A percentile compares a stretch with the other conserved stretches of the same genome.
Evolutionary conservation across 306 rosid genomes (phyloP).

Genomic region (Lathyrus aphaca): DNA sequence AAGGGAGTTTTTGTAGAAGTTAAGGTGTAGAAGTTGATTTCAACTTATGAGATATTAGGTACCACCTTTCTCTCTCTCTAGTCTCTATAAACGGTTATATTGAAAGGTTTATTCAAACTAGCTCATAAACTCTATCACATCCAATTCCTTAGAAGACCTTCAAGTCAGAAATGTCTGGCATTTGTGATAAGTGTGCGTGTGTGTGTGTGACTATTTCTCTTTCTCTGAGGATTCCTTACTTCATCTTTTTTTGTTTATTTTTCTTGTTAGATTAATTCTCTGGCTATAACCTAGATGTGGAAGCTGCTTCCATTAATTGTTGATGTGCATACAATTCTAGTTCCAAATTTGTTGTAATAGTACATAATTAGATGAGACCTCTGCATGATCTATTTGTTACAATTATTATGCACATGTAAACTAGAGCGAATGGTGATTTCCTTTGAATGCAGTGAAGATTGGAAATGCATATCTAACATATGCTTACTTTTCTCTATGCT

Average conservation of each 20-base stretch:
- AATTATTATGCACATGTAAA: constrained; percentile 12
- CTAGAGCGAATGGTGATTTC: constrained; percentile 4
- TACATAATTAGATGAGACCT: constrained; percentile 9
- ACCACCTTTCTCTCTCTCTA: background rate
- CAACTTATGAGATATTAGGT: constrained; percentile 10
- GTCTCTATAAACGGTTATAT: background rate
- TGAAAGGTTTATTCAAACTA: constrained; percentile 1
- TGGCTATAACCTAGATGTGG: background rate
- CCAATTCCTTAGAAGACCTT: constrained; percentile 22
- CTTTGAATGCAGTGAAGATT: constrained; percentile 19
- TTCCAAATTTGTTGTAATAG: constrained; percentile 11
- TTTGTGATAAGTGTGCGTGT: background rate
- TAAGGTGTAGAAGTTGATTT: background rate
- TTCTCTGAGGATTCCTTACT: constrained; percentile 1
- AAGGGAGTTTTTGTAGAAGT: background rate
- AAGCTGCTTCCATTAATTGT: constrained; percentile 16
- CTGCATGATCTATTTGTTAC: constrained; percentile 27
- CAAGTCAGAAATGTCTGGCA: constrained; percentile 19
- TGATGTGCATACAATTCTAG: constrained; percentile 1
- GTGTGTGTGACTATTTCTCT: constrained; percentile 9
- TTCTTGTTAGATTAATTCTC: background rate
- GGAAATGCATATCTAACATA: constrained; percentile 15
- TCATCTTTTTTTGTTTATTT: constrained; percentile 8
- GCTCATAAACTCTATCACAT: background rate
- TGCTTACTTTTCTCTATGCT: constrained; percentile 8